Conservation (phyloP, 1,139 yeast genomes). For the Zhuliangozyma parablackwelliae region DNA sequence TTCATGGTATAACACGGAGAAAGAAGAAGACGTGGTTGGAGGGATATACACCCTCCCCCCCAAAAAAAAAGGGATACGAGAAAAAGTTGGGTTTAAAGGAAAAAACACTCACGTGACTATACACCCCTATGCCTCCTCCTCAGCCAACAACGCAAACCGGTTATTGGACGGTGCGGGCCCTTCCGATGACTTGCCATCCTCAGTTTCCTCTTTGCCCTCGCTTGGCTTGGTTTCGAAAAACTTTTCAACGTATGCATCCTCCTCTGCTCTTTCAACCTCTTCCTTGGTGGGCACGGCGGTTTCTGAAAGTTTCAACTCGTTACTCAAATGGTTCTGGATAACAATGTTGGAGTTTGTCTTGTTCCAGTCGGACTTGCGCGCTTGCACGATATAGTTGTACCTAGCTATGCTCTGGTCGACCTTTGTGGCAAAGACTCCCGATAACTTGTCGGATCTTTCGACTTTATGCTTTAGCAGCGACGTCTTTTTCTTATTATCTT, state of each 20-base stretch:
- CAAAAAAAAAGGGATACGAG: no score
- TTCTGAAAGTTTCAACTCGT: conserved; percentile 3
- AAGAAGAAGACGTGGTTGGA: no score
- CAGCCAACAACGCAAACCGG: conserved; percentile 46
- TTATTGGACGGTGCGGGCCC: conserved; percentile 21
- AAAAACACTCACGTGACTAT: no score
- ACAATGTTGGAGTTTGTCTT: conserved; percentile 50
- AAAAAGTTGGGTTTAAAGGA: no score
- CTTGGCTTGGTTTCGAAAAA: conserved; percentile 28
- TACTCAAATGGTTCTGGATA: conserved; percentile 18
- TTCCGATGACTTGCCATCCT: conserved; percentile 9
- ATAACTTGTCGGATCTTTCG: conserved; percentile 49
- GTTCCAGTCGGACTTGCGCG: conserved; percentile 74
- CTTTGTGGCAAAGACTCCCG: conserved; percentile 56
- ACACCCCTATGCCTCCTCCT: conserved; percentile 41
- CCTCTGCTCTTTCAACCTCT: conserved; percentile 26
- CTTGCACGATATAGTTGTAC: conserved; percentile 55
- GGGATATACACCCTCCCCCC: no score
- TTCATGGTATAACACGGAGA: no score
- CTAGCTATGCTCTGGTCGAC: conserved; percentile 61
- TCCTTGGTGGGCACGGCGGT: conserved; percentile 2
- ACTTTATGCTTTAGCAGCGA: conserved; percentile 32
- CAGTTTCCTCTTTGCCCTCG: conserved; percentile 17
- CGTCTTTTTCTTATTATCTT: conserved; percentile 28
- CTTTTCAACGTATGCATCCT: conserved; percentile 33